phyloP scores from a whole-genome alignment of 2,329 filamentous ascomycete genomes.

The Coniochaeta sp. region DNA sequence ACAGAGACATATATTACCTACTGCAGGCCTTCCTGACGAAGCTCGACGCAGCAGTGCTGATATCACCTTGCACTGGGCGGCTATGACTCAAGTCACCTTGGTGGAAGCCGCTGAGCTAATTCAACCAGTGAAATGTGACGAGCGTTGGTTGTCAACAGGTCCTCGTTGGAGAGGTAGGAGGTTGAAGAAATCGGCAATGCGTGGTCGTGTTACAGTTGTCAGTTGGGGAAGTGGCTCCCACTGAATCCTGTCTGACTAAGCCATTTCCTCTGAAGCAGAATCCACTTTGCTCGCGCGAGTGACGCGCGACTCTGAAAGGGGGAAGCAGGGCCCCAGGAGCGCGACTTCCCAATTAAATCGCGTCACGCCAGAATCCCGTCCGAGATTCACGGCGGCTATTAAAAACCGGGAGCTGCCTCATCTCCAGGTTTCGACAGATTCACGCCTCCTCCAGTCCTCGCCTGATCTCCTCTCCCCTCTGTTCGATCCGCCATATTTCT shows the following conservation, averaged over 20 bases:
- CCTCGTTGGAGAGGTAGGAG: too few species aligned
- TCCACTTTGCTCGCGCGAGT: slow-evolving; percentile 6
- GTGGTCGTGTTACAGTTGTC: too few species aligned
- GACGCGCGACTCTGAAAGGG: not conserved
- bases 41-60: not conserved
- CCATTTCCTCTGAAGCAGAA: not conserved
- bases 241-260: not conserved
- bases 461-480: not conserved
- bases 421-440: not conserved
- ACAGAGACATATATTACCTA: too few species aligned
- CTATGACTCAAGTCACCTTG: too few species aligned
- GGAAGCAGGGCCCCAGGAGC: not conserved
- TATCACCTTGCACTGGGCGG: too few species aligned
- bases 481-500: not conserved
- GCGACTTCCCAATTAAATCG: slow-evolving; percentile 12
- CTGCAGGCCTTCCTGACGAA: too few species aligned
- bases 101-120: too few species aligned
- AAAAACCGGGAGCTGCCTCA: not conserved
- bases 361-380: slow-evolving; percentile 8
- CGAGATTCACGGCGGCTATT: not conserved
- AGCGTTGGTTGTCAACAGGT: too few species aligned
- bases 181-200: too few species aligned
- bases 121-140: too few species aligned
- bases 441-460: not conserved
- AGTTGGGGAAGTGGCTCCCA: too few species aligned